phyloP scores from a whole-genome alignment of 495 filamentous ascomycete species.

The Aspergillus coremiiformis region DNA sequence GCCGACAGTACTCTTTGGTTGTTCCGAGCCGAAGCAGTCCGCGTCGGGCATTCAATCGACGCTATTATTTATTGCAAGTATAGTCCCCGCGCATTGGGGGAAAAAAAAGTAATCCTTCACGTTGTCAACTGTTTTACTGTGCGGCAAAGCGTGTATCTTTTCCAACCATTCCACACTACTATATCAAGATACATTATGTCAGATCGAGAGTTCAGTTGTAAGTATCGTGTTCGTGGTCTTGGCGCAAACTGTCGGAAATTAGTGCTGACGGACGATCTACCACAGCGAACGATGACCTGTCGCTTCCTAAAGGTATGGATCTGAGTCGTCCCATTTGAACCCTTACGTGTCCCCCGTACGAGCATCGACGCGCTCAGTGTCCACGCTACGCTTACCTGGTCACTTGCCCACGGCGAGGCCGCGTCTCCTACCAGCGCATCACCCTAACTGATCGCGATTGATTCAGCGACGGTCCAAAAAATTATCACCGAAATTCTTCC shows the following conservation, averaged over 20 bases:
- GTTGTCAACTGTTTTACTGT: background rate
- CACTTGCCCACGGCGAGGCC: background rate
- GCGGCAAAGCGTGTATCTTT: background rate
- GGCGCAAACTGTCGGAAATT: conserved; percentile 10
- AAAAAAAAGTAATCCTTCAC: conserved; percentile 2
- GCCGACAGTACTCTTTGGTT: conserved; percentile 13
- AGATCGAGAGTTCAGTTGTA: conserved; percentile 80
- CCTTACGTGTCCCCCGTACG: background rate
- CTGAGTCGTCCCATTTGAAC: background rate
- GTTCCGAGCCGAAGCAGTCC: conserved; percentile 20
- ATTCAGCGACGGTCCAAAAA: conserved; percentile 87
- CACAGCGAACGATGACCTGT: conserved; percentile 81
- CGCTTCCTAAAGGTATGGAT: conserved; percentile 78
- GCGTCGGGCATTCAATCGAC: conserved; percentile 4
- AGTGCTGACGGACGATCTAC: conserved; percentile 16
- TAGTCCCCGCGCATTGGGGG: conserved; percentile 7
- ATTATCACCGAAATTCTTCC: conserved; percentile 92
- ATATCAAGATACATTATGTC: conserved; percentile 56
- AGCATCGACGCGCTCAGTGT: background rate
- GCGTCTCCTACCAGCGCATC: background rate
- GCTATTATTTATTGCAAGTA: conserved; percentile 6
- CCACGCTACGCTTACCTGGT: background rate
- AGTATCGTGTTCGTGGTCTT: conserved; percentile 26
- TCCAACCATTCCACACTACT: conserved; percentile 1
- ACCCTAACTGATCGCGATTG: conserved; percentile 1